These are phyloP conservation scores for Fusarium brevicatenulatum DNA, from an alignment of 2,329 filamentous ascomycete genomes.

Conservation along the genomic window DNA sequence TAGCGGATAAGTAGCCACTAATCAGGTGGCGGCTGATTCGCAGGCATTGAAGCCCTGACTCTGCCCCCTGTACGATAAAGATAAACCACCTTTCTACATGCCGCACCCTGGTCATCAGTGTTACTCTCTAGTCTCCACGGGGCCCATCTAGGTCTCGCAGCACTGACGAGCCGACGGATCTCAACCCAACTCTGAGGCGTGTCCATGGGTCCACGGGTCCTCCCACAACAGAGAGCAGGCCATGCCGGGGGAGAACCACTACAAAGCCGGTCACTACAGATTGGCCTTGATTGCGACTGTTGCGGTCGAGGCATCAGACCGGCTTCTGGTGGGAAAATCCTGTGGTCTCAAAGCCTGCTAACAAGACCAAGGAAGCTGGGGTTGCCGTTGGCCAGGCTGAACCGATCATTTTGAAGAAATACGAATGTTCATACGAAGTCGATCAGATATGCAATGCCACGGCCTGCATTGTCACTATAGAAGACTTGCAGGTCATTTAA, in stretches of 20 bases:
- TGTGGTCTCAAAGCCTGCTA: constrained; percentile 5
- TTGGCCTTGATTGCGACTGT: constrained; percentile 7
- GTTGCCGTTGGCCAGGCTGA: not conserved
- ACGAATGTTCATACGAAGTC: not conserved
- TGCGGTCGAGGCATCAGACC: constrained; percentile 13
- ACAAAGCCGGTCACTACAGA: constrained; percentile 29
- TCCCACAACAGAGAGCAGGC: constrained; percentile 41
- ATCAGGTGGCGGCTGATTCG: constrained; percentile 11
- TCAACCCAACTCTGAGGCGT: constrained; percentile 52
- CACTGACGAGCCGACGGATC: constrained; percentile 53
- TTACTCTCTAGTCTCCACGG: constrained; percentile 50
- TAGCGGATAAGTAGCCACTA: constrained; percentile 43
- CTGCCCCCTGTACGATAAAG: constrained; percentile 16
- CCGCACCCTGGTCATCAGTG: constrained; percentile 46
- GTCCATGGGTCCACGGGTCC: constrained; percentile 44
- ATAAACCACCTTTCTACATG: constrained; percentile 49
- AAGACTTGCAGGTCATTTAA: not conserved
- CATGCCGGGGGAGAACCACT: constrained; percentile 29
- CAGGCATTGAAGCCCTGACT: not conserved
- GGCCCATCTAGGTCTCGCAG: constrained; percentile 53
- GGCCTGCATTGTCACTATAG: not conserved
- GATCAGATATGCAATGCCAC: not conserved
- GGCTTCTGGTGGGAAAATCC: constrained; percentile 21
- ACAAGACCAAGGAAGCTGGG: constrained; percentile 2
- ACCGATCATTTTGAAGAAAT: not conserved